Evolutionary conservation across 2,329 filamentous ascomycete species (phyloP), one percentile per base, ranked within the genome.

Genomic region (Hirsutella minnesotensis): DNA sequence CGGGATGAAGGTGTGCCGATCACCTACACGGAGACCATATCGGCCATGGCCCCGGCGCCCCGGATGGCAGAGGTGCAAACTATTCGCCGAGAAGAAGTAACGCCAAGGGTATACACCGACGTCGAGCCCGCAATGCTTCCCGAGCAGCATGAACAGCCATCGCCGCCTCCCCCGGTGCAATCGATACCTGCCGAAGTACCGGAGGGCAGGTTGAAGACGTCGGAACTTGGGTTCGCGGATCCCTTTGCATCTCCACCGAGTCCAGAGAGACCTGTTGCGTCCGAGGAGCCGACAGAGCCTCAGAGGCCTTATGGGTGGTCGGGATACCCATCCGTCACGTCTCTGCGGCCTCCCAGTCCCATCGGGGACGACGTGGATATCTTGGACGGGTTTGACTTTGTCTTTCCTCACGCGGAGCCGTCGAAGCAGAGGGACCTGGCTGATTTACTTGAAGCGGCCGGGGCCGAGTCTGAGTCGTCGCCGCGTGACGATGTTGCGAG

Each of bases 381-480:
- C 9, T 51, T 57, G 30, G 57, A 59, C 19, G 55, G 55, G 31
- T 57, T 61, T 15, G 47, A 46, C 15, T 56, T 58, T 24, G 44
- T 47, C 18, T 46, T 52, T 18, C 48, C 51, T 7, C 42, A 47
- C 1, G 36, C 50, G 2, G 51, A 59, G 4, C 44, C 49, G 10
- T 53, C 51, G 9, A 58, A 48, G 13, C 51, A 50, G 9, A 58
- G 47, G 10, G 51, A 50, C 3, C 42, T 48, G 5, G 56, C 58
- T 24, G 60, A 61, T 29, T 40, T 47, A 8, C 38, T 40, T 18
- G 59, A 63, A 35, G 44, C 47, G 5, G 51, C 53, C 4, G 53
- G 56, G 2, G 42, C 47, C 4, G 59, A 61, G 18, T 49, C 50
- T 2, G 53, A 49, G 13, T 24, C 46, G 13, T 30, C 42, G 13